Percentiles rank a stretch among this genome's conserved stretches.
Conservation (phyloP, 2,329 filamentous ascomycete species). For the Pseudocercospora crystallina region DNA sequence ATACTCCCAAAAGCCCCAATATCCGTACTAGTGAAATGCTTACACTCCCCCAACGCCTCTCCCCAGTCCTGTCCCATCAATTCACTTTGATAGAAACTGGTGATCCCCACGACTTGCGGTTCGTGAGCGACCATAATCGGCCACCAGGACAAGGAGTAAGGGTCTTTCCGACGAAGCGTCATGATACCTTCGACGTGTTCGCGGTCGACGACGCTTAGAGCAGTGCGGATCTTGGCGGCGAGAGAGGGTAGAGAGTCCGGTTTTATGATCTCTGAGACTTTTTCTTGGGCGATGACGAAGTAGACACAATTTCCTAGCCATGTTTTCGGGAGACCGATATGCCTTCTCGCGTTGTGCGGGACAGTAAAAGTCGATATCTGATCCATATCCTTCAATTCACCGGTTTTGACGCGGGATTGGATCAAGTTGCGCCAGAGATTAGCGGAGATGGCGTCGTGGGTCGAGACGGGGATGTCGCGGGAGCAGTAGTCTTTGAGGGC, state of each 20-base stretch:
- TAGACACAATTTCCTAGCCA: constrained; percentile 25
- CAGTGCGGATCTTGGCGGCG: constrained; percentile 18
- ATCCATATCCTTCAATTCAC: constrained; percentile 17
- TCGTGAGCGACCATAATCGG: constrained; percentile 14
- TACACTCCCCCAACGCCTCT: constrained; percentile 12
- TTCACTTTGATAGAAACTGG: constrained; percentile 22
- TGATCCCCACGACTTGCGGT: constrained; percentile 18
- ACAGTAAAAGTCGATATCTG: constrained; percentile 19
- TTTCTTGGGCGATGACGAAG: constrained; percentile 18
- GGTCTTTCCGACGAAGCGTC: constrained; percentile 12
- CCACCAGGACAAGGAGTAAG: constrained; percentile 22
- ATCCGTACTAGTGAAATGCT: constrained; percentile 22
- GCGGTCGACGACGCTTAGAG: constrained; percentile 13
- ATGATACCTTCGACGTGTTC: constrained; percentile 17
- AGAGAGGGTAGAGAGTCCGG: constrained; percentile 18
- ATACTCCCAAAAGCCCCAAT: constrained; percentile 18
- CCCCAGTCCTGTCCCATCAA: constrained; percentile 17
- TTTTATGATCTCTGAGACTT: constrained; percentile 13
- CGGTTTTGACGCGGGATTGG: constrained; percentile 14
- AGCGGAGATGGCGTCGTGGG: constrained; percentile 24
- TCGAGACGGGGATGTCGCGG: constrained; percentile 15
- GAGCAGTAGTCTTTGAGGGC: constrained; percentile 18
- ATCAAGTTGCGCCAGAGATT: constrained; percentile 22
- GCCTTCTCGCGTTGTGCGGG: constrained; percentile 22
- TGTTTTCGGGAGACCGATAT: constrained; percentile 16